Conservation (phyloP, 371 early-diverging fungal genomes). For the Circinella umbellata region DNA sequence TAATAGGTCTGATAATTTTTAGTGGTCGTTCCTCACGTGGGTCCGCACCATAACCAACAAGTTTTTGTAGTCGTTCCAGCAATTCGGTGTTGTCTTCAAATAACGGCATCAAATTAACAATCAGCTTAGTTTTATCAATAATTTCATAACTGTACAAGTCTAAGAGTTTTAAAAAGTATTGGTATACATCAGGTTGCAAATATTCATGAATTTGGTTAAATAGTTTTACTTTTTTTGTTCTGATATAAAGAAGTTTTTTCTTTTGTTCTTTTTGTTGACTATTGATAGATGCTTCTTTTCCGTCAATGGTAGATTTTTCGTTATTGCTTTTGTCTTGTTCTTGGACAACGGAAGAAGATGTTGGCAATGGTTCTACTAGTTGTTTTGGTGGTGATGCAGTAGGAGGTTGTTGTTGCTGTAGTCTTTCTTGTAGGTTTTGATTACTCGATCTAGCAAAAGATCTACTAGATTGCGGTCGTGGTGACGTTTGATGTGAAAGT, state of each 20-base stretch:
- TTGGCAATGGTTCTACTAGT: too few relatives aligned
- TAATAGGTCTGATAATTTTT: constrained; percentile 23
- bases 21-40: constrained; percentile 33
- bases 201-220: background rate
- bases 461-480: too few relatives aligned
- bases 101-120: background rate
- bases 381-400: too few relatives aligned
- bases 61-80: background rate
- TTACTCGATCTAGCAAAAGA: too few relatives aligned
- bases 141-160: background rate
- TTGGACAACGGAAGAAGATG: too few relatives aligned
- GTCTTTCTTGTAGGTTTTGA: too few relatives aligned
- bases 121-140: background rate
- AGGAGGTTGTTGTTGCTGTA: too few relatives aligned
- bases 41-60: background rate
- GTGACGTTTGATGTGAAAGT: too few relatives aligned
- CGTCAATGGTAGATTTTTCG: too few relatives aligned
- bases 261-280: too few relatives aligned
- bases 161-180: background rate
- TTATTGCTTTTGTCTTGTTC: too few relatives aligned
- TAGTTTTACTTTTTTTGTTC: background rate
- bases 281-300: too few relatives aligned
- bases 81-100: background rate
- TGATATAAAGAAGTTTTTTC: background rate
- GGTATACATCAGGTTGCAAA: background rate